These are phyloP conservation scores for Fusarium praegraminearum DNA, from an alignment of 2,329 filamentous ascomycete species.

Conservation along the genomic window DNA sequence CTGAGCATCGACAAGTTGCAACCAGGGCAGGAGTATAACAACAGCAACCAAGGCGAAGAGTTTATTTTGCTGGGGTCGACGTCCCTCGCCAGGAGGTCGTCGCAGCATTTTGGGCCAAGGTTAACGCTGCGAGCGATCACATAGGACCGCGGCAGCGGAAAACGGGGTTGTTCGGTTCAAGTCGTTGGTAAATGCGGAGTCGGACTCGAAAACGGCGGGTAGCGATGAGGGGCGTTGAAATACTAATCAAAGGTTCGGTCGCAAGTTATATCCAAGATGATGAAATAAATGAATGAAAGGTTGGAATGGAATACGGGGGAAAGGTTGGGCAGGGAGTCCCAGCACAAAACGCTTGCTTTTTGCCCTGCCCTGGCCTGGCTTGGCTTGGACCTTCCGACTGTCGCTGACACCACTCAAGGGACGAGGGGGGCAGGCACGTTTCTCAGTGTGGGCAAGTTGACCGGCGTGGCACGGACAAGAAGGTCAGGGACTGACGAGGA, in stretches of 20 bases:
- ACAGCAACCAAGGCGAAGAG: constrained; percentile 68
- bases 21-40: constrained; percentile 68
- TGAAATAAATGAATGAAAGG: constrained; percentile 10
- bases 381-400: background rate
- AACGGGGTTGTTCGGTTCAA: background rate
- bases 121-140: constrained; percentile 37
- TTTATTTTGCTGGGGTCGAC: constrained; percentile 61
- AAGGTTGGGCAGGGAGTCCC: constrained; percentile 36
- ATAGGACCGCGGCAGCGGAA: constrained; percentile 40
- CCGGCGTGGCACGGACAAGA: constrained; percentile 30
- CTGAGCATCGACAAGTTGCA: constrained; percentile 70
- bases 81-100: constrained; percentile 71
- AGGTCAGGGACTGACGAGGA: constrained; percentile 22
- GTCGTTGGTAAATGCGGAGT: constrained; percentile 32
- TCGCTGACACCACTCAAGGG: constrained; percentile 30
- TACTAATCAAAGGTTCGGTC: constrained; percentile 1
- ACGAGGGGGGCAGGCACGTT: constrained; percentile 28
- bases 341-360: constrained; percentile 19
- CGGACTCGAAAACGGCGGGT: constrained; percentile 24
- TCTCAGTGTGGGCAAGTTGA: constrained; percentile 15
- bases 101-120: constrained; percentile 64
- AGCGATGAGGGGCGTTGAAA: constrained; percentile 15
- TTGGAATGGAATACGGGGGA: constrained; percentile 23
- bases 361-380: constrained; percentile 36
- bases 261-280: background rate